These are phyloP conservation scores for Syzygium aqueum DNA, from an alignment of 345 rosid species.

Conservation along the genomic window DNA sequence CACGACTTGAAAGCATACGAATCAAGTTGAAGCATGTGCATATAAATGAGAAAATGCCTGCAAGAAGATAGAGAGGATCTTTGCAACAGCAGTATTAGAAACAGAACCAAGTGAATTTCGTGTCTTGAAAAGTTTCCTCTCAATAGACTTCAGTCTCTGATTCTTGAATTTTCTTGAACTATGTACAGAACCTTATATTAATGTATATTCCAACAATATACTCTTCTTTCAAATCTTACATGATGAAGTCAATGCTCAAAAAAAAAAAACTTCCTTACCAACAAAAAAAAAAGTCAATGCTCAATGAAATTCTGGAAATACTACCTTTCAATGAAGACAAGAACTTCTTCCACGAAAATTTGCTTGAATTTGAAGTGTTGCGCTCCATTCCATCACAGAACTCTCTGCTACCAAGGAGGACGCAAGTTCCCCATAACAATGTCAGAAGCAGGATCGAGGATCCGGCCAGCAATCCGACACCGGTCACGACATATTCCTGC, in stretches of 20 bases:
- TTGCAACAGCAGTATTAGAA: background rate
- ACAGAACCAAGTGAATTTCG: background rate
- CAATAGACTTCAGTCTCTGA: background rate
- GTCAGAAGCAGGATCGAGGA: slow-evolving; percentile 39
- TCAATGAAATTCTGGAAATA: background rate
- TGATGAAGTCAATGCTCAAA: background rate
- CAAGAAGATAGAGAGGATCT: background rate
- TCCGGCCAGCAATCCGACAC: slow-evolving; percentile 41
- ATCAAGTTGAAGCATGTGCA: background rate
- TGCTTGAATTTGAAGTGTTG: background rate
- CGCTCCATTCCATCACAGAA: background rate
- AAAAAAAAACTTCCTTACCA: too few relatives aligned
- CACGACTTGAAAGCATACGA: background rate
- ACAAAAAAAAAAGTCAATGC: background rate
- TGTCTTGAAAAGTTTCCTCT: background rate
- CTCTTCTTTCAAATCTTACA: background rate
- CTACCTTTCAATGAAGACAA: background rate
- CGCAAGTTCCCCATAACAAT: slow-evolving; percentile 38
- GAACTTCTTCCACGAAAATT: background rate
- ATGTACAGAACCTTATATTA: background rate
- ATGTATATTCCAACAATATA: background rate
- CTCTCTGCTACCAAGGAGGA: slow-evolving; percentile 15
- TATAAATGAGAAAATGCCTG: background rate
- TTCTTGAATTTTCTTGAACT: background rate
- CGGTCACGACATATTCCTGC: slow-evolving; percentile 28